Percentiles rank a stretch among this genome's conserved stretches.
phyloP scores from a whole-genome alignment of 1,139 yeast genomes.

The Groenewaldozyma sp. region DNA sequence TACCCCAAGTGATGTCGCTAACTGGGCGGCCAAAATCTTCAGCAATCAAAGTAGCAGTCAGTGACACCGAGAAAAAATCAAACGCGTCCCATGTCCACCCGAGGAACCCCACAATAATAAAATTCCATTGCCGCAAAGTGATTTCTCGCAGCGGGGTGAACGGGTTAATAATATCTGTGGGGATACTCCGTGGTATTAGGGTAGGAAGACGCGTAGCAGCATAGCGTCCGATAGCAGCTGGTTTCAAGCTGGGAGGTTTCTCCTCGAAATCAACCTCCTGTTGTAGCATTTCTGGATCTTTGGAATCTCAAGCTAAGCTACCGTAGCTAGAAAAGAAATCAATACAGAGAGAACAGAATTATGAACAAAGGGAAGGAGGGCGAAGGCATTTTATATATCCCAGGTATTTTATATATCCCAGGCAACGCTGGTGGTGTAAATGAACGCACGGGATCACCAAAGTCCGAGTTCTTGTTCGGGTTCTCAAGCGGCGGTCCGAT shows the following conservation, averaged over 20 bases:
- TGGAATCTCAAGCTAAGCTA: not conserved
- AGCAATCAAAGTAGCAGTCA: conserved; percentile 51
- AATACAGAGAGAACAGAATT: not conserved
- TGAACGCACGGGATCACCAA: no score
- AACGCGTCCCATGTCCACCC: conserved; percentile 80
- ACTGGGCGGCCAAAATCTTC: conserved; percentile 40
- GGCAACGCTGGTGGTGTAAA: no score
- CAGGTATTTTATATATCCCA: no score
- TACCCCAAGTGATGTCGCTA: conserved; percentile 65
- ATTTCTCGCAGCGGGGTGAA: conserved; percentile 42
- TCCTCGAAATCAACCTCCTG: conserved; percentile 18
- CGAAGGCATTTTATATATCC: not conserved
- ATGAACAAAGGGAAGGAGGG: not conserved
- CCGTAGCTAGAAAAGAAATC: not conserved
- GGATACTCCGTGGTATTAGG: conserved; percentile 30
- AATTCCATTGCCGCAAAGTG: conserved; percentile 47
- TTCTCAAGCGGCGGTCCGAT: no score
- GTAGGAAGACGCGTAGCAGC: conserved; percentile 35
- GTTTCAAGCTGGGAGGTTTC: conserved; percentile 16
- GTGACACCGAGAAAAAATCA: conserved; percentile 64
- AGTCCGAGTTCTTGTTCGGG: no score
- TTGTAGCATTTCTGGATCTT: not conserved
- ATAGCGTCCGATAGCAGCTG: conserved; percentile 29
- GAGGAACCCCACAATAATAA: conserved; percentile 51
- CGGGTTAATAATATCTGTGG: conserved; percentile 40